Conservation (phyloP, 495 filamentous ascomycete genomes). For the Talaromyces ruber region DNA sequence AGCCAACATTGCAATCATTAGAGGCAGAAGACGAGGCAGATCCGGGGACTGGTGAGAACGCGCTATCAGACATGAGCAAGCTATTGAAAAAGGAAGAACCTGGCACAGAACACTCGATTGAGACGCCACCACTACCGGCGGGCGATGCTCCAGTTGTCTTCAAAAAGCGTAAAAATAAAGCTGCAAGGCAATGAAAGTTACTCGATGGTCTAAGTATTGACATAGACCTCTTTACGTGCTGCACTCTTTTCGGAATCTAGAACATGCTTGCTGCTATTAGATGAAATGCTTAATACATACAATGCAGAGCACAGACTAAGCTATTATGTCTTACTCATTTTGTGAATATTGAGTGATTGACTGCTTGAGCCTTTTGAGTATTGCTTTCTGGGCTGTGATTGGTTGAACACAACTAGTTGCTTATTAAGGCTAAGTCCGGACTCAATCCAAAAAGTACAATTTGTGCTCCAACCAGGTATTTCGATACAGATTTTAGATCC, state of each 20-base stretch:
- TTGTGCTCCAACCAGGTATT: neutral
- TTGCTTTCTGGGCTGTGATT: neutral
- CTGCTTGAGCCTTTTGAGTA: neutral
- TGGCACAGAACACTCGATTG: constrained; percentile 27
- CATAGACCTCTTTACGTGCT: neutral
- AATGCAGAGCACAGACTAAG: neutral
- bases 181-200: constrained; percentile 38
- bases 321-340: neutral
- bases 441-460: neutral
- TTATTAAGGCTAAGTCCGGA: neutral
- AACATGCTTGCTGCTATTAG: neutral
- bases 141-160: constrained; percentile 54
- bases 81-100: constrained; percentile 30
- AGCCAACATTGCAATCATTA: neutral
- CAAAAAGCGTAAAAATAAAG: constrained; percentile 86
- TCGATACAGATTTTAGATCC: neutral
- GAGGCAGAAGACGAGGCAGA: neutral
- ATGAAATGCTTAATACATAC: neutral
- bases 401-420: neutral
- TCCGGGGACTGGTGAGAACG: constrained; percentile 4
- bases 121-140: constrained; percentile 8
- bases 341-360: neutral
- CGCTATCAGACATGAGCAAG: constrained; percentile 4
- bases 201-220: neutral
- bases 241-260: neutral